Evolutionary conservation across 768 basidiomycete species (phyloP).

Genomic region (Phlebiopsis gigantea): DNA sequence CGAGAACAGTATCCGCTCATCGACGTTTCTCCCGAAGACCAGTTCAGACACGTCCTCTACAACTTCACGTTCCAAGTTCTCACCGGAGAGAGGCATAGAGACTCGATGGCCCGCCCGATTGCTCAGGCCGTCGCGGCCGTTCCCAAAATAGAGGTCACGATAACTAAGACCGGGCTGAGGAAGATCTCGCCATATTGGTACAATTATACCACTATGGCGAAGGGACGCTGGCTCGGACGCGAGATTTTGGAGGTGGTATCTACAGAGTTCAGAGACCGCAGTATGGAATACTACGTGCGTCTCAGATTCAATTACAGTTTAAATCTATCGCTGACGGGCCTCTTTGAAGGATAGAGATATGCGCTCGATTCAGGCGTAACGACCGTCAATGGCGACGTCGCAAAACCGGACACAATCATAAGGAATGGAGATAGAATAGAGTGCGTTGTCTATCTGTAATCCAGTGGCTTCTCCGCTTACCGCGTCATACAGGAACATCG

Average conservation of each 20-base stretch:
- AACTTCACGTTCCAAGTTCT: neutral
- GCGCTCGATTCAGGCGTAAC: conserved; percentile 92
- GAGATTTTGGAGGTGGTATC: conserved; percentile 89
- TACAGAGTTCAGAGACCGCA: conserved; percentile 90
- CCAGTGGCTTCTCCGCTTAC: neutral
- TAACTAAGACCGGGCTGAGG: conserved; percentile 36
- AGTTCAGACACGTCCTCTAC: conserved; percentile 3
- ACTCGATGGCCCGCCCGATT: neutral
- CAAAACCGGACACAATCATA: conserved; percentile 72
- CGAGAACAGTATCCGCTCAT: neutral
- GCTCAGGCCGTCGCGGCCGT: neutral
- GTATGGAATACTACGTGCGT: conserved; percentile 94
- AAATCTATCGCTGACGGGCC: neutral
- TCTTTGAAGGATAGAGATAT: conserved; percentile 39
- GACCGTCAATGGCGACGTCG: conserved; percentile 87
- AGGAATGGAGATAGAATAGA: conserved; percentile 87
- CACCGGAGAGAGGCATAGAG: neutral
- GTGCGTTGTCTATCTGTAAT: conserved; percentile 37
- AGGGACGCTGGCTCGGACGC: conserved; percentile 83
- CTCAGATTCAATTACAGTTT: neutral
- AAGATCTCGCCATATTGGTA: conserved; percentile 90
- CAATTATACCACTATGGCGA: conserved; percentile 90
- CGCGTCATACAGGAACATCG: conserved; percentile 61
- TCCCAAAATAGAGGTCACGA: neutral
- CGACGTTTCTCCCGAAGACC: neutral